Base-by-base conservation (phyloP, 2,329 filamentous ascomycete species). In the Chaetomium sp. region DNA sequence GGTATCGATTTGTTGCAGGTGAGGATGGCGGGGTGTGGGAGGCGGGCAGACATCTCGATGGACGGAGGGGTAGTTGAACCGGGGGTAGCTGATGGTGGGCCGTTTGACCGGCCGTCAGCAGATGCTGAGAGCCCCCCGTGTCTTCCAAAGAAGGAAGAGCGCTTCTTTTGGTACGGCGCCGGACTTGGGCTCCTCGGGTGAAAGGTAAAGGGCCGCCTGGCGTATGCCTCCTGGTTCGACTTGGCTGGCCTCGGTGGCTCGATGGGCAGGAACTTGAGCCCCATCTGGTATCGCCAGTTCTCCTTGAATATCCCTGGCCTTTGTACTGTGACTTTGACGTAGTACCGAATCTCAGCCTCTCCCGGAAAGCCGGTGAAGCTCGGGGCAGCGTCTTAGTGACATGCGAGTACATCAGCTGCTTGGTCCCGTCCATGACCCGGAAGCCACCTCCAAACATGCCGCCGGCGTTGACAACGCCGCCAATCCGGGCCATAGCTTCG, bases 291-390 rank as follows among this genome's bases (percentile, higher is more conserved):
- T 23, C 93, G 83, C 76, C 92, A 90, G 72, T 97, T 97, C 78
- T 97, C 93, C 74, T 94, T 94, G 77, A 96, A 92, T 65, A 97
- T 83, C 16, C 90, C 89, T 0, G 93, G 92, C n/a, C 93, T 84
- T 72, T 93, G 91, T 6, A 98, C 88, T 0, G 95, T 98, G n/a
- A 90, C 92, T 76, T 99, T 99, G 74, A 98, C 84, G 75, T 91
- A 99, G 78, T 99, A 99, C 70, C 89, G 86, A 66, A 98, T 93
- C 77, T 97, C 93, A 25, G 93, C 94, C 76, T 93, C 87, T 35
- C 89, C 90, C 0, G 92, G 91, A 70, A 95, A 93, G 3, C 92
- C 92, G n/a, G 85, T 91, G 61, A 98, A 80, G 4, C 93, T 96
- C 0, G 95, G 95, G 95, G 95, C 12, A 99, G 82, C 0, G 93